Evolutionary conservation across 148 eudicot genomes (phyloP), one percentile per base, ranked within the genome.

Genomic region (Cornus kousa): DNA sequence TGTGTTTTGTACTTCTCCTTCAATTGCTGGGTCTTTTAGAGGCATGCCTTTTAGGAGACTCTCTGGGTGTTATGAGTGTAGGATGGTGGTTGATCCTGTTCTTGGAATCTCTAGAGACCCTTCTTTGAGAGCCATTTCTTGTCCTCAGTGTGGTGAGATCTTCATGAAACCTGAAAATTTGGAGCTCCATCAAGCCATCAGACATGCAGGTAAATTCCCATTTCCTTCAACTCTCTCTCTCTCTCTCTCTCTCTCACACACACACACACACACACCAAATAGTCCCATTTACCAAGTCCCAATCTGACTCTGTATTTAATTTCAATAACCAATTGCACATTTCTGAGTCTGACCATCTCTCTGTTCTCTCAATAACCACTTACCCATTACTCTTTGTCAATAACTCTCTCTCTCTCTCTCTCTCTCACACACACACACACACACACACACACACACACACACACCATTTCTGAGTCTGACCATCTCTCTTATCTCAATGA

Each of bases 21-120:
- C 75, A n/a, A 13, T 80, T 72, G 80, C 76, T 71, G 81, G 80
- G 39, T 73, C 91, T 0, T 82, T 87, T 1, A 92, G 86, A 43
- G 94, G 87, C 57, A 91, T 90, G 89, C 92, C 94, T 33, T 94
- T 94, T 59, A 86, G 93, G 79, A 91, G 89, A 76, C 82, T 94
- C 23, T 89, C 98, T 0, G 98, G 98, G 16, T 95, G 98, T 62
- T 95, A 93, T 73, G 98, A 95, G 79, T 95, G 98, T 79, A 80
- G 93, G 76, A 91, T 91, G 91, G 91, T 94, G 80, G 92, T 93
- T 40, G 98, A 94, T 67, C 98, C 98, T 46, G 89, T 94, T 72
- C 85, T 94, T 76, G 86, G 93, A 3, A 87, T 90, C 80, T 88
- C 98, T 7, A 88, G 89, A 80, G 94, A 94, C 72, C 93, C 96